Conservation (phyloP, 495 filamentous ascomycete species). For the Aspergillus diversus region DNA sequence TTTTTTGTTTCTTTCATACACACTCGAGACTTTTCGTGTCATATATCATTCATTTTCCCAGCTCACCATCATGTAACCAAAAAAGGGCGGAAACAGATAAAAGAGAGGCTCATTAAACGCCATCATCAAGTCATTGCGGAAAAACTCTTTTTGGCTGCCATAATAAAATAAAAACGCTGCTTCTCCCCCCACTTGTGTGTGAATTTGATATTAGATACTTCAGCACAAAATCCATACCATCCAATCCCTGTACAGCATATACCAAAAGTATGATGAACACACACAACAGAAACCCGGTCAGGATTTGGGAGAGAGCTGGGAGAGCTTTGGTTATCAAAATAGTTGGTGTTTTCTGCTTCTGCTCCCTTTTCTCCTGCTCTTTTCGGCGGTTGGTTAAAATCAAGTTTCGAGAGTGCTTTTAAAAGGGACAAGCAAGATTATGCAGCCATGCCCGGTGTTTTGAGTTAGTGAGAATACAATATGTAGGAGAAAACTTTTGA, state of each 20-base stretch:
- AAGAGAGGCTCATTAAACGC: not conserved
- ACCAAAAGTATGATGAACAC: not conserved
- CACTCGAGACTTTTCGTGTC: not conserved
- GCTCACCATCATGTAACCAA: not conserved
- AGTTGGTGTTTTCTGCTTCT: not conserved
- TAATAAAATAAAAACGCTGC: too few relatives aligned
- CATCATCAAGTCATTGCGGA: conserved; percentile 1
- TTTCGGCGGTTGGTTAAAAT: too few relatives aligned
- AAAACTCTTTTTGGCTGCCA: not conserved
- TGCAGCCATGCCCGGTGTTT: not conserved
- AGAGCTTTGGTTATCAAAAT: not conserved
- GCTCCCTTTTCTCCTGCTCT: too few relatives aligned
- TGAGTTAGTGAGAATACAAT: not conserved
- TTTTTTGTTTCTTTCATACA: too few relatives aligned
- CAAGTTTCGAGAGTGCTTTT: not conserved
- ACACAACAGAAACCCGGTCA: not conserved
- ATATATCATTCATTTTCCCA: not conserved
- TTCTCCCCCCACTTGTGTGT: too few relatives aligned
- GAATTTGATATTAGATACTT: too few relatives aligned
- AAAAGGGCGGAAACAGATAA: not conserved
- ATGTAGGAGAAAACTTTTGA: not conserved
- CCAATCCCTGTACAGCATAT: not conserved
- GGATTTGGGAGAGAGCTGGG: not conserved
- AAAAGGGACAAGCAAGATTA: not conserved
- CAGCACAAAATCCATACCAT: not conserved